Conservation (phyloP, 805 yeast species). For the Candida xiaguanensis region DNA sequence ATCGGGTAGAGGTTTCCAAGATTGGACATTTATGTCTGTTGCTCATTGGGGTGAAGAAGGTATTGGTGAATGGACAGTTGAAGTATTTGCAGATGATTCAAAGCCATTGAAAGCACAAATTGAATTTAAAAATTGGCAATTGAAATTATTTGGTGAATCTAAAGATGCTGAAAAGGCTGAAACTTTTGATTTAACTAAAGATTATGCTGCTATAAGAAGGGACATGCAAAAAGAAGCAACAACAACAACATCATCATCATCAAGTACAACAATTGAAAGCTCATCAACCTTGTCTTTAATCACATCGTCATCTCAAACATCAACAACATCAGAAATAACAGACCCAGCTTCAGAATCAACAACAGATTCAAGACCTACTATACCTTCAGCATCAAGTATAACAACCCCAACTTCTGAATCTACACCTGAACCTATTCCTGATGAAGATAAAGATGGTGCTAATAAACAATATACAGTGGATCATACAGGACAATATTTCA, state of each 20-base stretch:
- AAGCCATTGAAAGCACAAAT: slow-evolving; percentile 31
- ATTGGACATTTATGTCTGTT: slow-evolving; percentile 96
- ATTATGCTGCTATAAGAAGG: slow-evolving; percentile 39
- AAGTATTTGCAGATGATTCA: slow-evolving; percentile 45
- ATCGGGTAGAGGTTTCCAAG: slow-evolving; percentile 53
- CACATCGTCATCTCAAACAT: slow-evolving; percentile 6
- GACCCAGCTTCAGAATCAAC: slow-evolving; percentile 5
- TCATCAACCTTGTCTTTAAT: slow-evolving; percentile 7
- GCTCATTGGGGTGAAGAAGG: slow-evolving; percentile 95
- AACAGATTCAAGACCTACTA: not conserved
- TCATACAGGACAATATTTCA: slow-evolving; percentile 59
- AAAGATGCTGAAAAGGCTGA: slow-evolving; percentile 61
- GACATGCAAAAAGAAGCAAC: slow-evolving; percentile 12
- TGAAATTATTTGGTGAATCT: slow-evolving; percentile 79
- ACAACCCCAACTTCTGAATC: not conserved
- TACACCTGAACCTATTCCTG: slow-evolving; percentile 5
- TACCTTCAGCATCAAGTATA: not conserved
- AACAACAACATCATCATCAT: not conserved
- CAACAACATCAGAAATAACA: slow-evolving; percentile 3
- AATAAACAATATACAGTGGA: slow-evolving; percentile 31
- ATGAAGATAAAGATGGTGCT: slow-evolving; percentile 31
- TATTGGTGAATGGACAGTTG: slow-evolving; percentile 77
- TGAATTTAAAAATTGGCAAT: slow-evolving; percentile 62
- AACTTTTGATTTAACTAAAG: slow-evolving; percentile 48
- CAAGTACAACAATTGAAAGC: slow-evolving; percentile 3